These are phyloP conservation scores for Emergomyces orientalis DNA, from an alignment of 2,329 filamentous ascomycete species.

Conservation along the genomic window DNA sequence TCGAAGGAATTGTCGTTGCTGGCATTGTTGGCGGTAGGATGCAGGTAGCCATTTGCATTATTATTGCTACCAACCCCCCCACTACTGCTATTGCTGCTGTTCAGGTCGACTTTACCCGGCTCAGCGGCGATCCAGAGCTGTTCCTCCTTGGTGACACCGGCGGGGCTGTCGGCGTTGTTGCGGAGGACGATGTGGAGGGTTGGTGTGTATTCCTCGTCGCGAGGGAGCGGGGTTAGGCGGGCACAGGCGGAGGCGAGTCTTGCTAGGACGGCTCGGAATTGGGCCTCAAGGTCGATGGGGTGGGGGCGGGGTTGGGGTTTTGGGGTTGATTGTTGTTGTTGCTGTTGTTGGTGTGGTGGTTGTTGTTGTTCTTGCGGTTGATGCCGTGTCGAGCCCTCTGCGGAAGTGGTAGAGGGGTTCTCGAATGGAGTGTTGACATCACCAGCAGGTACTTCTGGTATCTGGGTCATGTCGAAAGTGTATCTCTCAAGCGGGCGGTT, in stretches of 20 bases:
- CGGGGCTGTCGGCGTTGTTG: constrained; percentile 39
- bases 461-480: constrained; percentile 50
- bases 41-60: constrained; percentile 16
- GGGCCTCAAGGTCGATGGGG: constrained; percentile 38
- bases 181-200: constrained; percentile 43
- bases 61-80: constrained; percentile 6
- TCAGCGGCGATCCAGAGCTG: constrained; percentile 54
- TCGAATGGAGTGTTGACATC: constrained; percentile 47
- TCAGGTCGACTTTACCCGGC: constrained; percentile 35
- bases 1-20: background rate
- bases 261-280: constrained; percentile 40
- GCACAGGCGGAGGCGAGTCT: constrained; percentile 37
- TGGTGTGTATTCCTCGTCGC: constrained; percentile 40
- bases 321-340: constrained; percentile 5
- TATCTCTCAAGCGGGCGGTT: constrained; percentile 50
- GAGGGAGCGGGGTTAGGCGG: constrained; percentile 36
- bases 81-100: constrained; percentile 16
- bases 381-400: background rate
- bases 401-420: constrained; percentile 14
- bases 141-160: constrained; percentile 40
- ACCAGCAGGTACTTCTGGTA: constrained; percentile 41
- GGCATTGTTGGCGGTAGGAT: background rate
- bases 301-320: constrained; percentile 7
- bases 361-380: constrained; percentile 11
- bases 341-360: constrained; percentile 7